Conservation (phyloP, 768 basidiomycete genomes). For the Suillus subaureus region DNA sequence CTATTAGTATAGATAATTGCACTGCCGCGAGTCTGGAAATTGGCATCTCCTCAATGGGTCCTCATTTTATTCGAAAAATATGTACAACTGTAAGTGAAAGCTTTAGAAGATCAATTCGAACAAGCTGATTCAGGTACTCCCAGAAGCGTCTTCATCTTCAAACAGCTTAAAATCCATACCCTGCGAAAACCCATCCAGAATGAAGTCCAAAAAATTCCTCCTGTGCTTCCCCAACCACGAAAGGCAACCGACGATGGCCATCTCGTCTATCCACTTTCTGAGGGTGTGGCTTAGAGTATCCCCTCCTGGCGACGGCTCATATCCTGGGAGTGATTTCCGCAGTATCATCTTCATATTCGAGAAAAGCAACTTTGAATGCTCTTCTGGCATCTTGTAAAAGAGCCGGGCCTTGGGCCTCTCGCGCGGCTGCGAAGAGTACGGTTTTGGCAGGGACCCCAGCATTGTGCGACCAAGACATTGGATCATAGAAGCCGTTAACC, state of each 20-base stretch:
- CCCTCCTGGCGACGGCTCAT: conserved; percentile 2
- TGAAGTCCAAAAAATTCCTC: conserved; percentile 3
- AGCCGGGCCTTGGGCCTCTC: conserved; percentile 11
- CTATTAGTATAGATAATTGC: too few relatives aligned
- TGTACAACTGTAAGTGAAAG: background rate
- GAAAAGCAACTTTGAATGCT: conserved; percentile 6
- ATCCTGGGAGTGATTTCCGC: background rate
- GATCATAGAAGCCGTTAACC: background rate
- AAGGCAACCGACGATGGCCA: conserved; percentile 12
- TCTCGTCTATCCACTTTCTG: conserved; percentile 7
- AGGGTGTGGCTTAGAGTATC: background rate
- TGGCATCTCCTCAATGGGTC: too few relatives aligned
- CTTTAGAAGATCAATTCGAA: background rate
- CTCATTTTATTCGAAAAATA: background rate
- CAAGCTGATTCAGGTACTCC: background rate
- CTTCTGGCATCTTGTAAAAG: conserved; percentile 1
- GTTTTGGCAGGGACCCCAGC: conserved; percentile 1
- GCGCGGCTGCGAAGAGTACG: background rate
- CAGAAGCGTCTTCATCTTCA: conserved; percentile 2
- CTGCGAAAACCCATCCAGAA: background rate
- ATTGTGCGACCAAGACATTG: background rate
- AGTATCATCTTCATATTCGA: conserved; percentile 8
- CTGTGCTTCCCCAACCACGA: conserved; percentile 15
- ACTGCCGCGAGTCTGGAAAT: too few relatives aligned
- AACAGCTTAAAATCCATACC: background rate